Evolutionary conservation across 2,329 filamentous ascomycete genomes (phyloP).

Genomic region (Dothideomycetes sp.): DNA sequence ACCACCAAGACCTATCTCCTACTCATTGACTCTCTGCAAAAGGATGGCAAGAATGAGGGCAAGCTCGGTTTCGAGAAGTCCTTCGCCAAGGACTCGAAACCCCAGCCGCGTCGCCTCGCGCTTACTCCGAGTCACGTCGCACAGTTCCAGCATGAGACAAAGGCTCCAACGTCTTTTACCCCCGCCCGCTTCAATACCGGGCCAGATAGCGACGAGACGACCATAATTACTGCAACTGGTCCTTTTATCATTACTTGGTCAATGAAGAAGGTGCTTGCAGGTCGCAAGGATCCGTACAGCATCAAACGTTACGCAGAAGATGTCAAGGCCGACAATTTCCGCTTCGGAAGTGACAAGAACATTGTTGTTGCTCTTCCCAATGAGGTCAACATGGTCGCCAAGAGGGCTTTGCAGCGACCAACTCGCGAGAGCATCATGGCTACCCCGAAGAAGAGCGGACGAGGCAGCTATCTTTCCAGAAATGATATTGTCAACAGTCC

Average conservation of each 20-base stretch:
- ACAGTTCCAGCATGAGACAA: conserved; percentile 95
- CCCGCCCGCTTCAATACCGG: conserved; percentile 90
- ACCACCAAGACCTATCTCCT: conserved; percentile 92
- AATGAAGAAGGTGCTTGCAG: conserved; percentile 75
- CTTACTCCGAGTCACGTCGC: conserved; percentile 87
- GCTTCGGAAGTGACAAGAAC: conserved; percentile 93
- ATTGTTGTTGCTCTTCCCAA: conserved; percentile 95
- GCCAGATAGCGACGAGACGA: conserved; percentile 66
- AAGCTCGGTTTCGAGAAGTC: conserved; percentile 95
- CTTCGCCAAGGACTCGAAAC: conserved; percentile 87
- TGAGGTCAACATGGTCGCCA: conserved; percentile 95
- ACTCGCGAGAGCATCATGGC: conserved; percentile 84
- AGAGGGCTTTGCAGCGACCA: conserved; percentile 71
- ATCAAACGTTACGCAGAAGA: conserved; percentile 95
- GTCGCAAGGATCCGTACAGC: conserved; percentile 77
- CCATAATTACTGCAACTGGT: conserved; percentile 91
- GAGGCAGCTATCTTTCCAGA: conserved; percentile 60
- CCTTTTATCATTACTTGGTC: conserved; percentile 97
- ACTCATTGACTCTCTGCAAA: conserved; percentile 83
- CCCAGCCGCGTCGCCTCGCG: conserved; percentile 79
- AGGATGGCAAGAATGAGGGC: conserved; percentile 88
- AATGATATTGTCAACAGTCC: conserved; percentile 76
- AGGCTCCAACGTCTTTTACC: conserved; percentile 75
- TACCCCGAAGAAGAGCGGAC: conserved; percentile 19
- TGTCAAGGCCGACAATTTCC: conserved; percentile 97